Evolutionary conservation across 2,329 filamentous ascomycete genomes (phyloP).

Genomic region (Davidsoniella eucalypti): DNA sequence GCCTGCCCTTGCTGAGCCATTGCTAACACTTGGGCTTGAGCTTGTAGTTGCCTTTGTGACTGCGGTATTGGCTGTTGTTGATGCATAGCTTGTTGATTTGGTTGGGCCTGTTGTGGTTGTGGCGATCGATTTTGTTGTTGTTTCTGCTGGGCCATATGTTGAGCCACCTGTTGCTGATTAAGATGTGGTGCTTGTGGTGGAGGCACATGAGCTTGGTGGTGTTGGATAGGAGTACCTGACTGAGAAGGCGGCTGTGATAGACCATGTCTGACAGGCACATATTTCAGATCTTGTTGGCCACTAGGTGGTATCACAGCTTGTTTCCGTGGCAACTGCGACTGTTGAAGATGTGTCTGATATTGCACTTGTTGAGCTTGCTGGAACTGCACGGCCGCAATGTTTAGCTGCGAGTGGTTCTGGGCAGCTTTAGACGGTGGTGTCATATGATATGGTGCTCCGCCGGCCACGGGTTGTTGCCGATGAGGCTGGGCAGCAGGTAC

Average conservation of each 20-base stretch:
- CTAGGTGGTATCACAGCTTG: background rate
- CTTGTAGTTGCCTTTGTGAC: background rate
- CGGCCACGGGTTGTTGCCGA: background rate
- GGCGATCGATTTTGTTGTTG: constrained; percentile 13
- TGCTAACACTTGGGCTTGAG: background rate
- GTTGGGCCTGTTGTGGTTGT: constrained; percentile 13
- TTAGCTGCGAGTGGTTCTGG: background rate
- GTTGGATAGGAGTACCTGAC: background rate
- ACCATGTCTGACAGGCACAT: background rate
- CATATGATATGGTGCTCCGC: constrained; percentile 1
- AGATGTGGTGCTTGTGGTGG: constrained; percentile 17
- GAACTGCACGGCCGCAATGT: background rate
- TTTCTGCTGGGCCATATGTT: constrained; percentile 12
- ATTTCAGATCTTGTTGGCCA: background rate
- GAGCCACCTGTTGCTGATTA: constrained; percentile 12
- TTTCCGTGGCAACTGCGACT: background rate
- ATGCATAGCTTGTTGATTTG: background rate
- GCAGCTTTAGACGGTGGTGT: background rate
- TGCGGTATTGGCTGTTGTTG: background rate
- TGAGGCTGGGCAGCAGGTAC: background rate
- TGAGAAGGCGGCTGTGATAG: background rate
- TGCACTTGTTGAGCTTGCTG: constrained; percentile 6
- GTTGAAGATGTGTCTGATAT: constrained; percentile 4
- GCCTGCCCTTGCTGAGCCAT: constrained; percentile 3
- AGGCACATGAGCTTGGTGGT: background rate